Percentiles rank a stretch among this genome's conserved stretches.
These are phyloP conservation scores for Aspergillus fructus DNA, from an alignment of 2,329 filamentous ascomycete species.

Conservation along the genomic window DNA sequence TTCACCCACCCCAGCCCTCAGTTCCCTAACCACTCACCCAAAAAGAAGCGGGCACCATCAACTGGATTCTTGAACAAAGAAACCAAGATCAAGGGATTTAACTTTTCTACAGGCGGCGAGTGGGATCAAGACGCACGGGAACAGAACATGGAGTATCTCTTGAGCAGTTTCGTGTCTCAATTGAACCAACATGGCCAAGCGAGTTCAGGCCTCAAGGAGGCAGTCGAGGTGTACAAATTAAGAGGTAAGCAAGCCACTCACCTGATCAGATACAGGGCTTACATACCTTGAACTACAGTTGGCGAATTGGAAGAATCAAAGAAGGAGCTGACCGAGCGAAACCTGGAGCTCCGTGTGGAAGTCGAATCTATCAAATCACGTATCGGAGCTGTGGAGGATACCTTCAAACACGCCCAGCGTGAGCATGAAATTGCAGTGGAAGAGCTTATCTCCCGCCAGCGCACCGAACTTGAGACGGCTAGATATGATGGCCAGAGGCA, in stretches of 20 bases:
- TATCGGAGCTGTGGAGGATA: slow-evolving; percentile 48
- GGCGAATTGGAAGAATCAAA: slow-evolving; percentile 57
- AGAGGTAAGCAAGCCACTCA: slow-evolving; percentile 58
- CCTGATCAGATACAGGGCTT: background rate
- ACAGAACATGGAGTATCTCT: slow-evolving; percentile 72
- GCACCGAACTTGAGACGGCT: slow-evolving; percentile 43
- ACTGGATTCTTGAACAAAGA: slow-evolving; percentile 65
- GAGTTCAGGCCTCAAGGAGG: slow-evolving; percentile 69
- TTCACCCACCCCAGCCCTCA: slow-evolving; percentile 26
- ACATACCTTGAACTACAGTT: slow-evolving; percentile 39
- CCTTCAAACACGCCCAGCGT: slow-evolving; percentile 53
- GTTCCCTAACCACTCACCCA: slow-evolving; percentile 36
- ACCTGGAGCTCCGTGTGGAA: slow-evolving; percentile 63
- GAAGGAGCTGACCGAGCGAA: slow-evolving; percentile 51
- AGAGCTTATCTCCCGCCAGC: slow-evolving; percentile 54
- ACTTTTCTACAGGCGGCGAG: slow-evolving; percentile 31
- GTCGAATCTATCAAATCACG: slow-evolving; percentile 61
- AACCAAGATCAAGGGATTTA: slow-evolving; percentile 69
- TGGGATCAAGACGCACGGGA: slow-evolving; percentile 80
- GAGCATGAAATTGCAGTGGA: slow-evolving; percentile 54
- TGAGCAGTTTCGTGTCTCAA: slow-evolving; percentile 68
- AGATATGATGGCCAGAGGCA: slow-evolving; percentile 51
- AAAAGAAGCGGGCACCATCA: slow-evolving; percentile 35
- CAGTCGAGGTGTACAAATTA: slow-evolving; percentile 70
- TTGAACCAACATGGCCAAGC: slow-evolving; percentile 69